Percentiles rank a stretch among this genome's conserved stretches.
These are phyloP conservation scores for Diversispora epigaea DNA, from an alignment of 192 early-diverging fungal species.

Conservation along the genomic window DNA sequence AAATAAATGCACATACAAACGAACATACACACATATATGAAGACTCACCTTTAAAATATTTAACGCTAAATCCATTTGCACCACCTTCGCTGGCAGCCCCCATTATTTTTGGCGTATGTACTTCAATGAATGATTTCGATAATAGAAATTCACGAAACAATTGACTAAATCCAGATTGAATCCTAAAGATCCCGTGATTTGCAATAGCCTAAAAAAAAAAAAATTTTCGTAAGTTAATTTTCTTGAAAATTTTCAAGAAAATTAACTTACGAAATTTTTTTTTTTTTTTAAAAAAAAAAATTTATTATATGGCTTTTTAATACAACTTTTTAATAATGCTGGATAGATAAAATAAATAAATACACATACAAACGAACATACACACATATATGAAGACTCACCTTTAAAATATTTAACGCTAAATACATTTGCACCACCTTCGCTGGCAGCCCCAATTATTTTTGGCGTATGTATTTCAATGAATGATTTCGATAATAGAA, in stretches of 20 bases:
- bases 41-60: constrained; percentile 96
- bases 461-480: constrained; percentile 99
- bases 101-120: constrained; percentile 97
- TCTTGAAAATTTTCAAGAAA: no score
- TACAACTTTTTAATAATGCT: no score
- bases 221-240: neutral
- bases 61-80: constrained; percentile 95
- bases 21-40: no score
- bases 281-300: no score
- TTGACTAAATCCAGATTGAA: constrained; percentile 90
- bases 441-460: constrained; percentile 86
- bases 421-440: constrained; percentile 99
- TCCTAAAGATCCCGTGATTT: constrained; percentile 96
- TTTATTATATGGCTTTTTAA: no score
- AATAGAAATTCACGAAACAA: constrained; percentile 96
- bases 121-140: constrained; percentile 82
- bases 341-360: no score
- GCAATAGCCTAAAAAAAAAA: constrained; percentile 69
- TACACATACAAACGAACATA: no score
- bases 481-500: constrained; percentile 74
- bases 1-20: no score
- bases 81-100: constrained; percentile 94
- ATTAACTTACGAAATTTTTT: no score
- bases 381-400: constrained; percentile 40
- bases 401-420: constrained; percentile 95